Conservation (phyloP, 108 stramenopile species). For the Pelagomonas calceolata region DNA sequence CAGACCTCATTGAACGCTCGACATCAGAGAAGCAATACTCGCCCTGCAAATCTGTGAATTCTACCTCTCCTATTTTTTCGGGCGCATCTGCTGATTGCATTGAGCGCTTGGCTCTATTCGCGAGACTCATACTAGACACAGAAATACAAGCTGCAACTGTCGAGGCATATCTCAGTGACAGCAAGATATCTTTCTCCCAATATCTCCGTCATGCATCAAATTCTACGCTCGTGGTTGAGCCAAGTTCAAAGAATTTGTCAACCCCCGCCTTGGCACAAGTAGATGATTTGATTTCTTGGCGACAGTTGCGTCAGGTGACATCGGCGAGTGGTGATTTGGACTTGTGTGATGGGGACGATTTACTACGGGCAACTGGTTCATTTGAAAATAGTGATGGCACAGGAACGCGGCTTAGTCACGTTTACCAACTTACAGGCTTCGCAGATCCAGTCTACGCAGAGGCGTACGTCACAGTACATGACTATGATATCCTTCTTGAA, state of each 20-base stretch:
- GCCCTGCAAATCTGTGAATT: too few species aligned
- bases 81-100: slow-evolving; percentile 53
- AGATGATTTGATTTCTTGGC: slow-evolving; percentile 97
- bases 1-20: slow-evolving; percentile 60
- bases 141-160: too few species aligned
- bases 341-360: slow-evolving; percentile 93
- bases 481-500: slow-evolving; percentile 96
- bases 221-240: too few species aligned
- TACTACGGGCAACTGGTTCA: slow-evolving; percentile 83
- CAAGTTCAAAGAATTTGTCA: too few species aligned
- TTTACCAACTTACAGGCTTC: slow-evolving; percentile 93
- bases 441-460: slow-evolving; percentile 98
- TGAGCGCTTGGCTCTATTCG: slow-evolving; percentile 76
- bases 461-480: slow-evolving; percentile 92
- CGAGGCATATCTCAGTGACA: too few species aligned
- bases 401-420: slow-evolving; percentile 63
- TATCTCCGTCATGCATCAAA: too few species aligned
- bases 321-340: slow-evolving; percentile 68
- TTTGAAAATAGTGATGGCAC: slow-evolving; percentile 19
- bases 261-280: slow-evolving; percentile 42
- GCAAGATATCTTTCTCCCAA: too few species aligned
- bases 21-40: too few species aligned
- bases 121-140: slow-evolving; percentile 73
- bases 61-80: neutral
- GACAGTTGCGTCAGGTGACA: slow-evolving; percentile 64